Evolutionary conservation across 805 yeast genomes (phyloP).

Genomic region (Starmerella kuoi): DNA sequence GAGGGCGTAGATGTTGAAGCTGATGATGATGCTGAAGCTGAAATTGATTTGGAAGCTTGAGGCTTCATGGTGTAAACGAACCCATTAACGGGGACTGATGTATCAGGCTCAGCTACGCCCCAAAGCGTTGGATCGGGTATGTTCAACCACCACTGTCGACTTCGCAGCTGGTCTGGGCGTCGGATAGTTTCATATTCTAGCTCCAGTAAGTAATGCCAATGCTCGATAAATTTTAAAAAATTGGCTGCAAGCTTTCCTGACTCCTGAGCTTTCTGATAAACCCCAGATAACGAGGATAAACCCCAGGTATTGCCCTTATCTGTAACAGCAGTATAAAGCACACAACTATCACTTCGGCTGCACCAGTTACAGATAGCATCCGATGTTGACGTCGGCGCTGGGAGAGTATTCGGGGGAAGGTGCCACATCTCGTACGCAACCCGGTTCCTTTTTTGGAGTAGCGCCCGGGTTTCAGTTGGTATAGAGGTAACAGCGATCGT

Average conservation of each 20-base stretch:
- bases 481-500: constrained; percentile 44
- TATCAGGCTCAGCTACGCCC: background rate
- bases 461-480: constrained; percentile 46
- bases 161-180: constrained; percentile 40
- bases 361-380: constrained; percentile 30
- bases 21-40: too few relatives aligned
- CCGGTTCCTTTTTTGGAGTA: constrained; percentile 61
- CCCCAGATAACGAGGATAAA: background rate
- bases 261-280: constrained; percentile 4
- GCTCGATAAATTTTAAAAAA: constrained; percentile 46
- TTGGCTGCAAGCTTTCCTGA: constrained; percentile 22
- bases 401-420: constrained; percentile 10
- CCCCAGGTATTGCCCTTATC: constrained; percentile 11
- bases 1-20: too few relatives aligned
- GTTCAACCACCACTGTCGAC: constrained; percentile 28
- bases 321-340: constrained; percentile 19
- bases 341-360: constrained; percentile 22
- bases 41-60: background rate
- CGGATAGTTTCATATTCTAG: constrained; percentile 64
- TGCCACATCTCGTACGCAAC: constrained; percentile 45
- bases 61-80: background rate
- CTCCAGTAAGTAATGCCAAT: constrained; percentile 64
- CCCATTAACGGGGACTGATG: background rate
- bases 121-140: constrained; percentile 1
- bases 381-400: constrained; percentile 18